Base-by-base conservation (phyloP, 2,329 filamentous ascomycete genomes). In the Gnomoniopsis sp. region DNA sequence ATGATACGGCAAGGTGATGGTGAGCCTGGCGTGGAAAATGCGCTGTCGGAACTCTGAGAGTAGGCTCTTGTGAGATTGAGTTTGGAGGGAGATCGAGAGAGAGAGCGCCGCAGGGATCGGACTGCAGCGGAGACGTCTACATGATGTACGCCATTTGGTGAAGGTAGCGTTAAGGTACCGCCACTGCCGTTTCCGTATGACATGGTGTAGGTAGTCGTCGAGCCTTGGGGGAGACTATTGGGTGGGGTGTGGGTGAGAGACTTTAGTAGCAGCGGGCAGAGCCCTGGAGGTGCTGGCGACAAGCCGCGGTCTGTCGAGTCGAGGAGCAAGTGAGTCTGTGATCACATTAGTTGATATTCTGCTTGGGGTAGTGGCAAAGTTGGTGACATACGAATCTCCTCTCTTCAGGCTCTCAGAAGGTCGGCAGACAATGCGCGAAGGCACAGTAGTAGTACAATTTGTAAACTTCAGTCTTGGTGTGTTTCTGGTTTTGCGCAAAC, bases 11-110 rank as follows among this genome's bases (percentile, higher is more conserved):
- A 75, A 56, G 80, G 77, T 22, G 80, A 81, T 30, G 87, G 84
- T 23, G 86, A 86, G 47, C 86, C 75, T 38, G 82, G 79, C 49
- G 83, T 84, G 50, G 79, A 80, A 49, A 77, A 75, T 57, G 85
- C 83, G 63, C 71, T 69, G 36, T 81, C 75, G 15, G 79, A 77
- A 58, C 71, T 74, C 62, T 79, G 76, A 0, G 81, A 82, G 48
- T 72, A 72, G 49, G 76, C 72, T 63, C 80, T 78, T 53, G 74
- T 71, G 38, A 96, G 77, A 58, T 84, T 82, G 71, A 95, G 93
- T 72, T 95, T 96, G 34, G 93, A 96, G 12, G 93, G 93, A n/a
- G 93, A 97, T 67, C 92, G 85, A 58, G 93, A 97, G 63, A 97
- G 81, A 26, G 93, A 96, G 66, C 91, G 89, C 64, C 93, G 85